Base-by-base conservation (phyloP, 208 protist genomes). In the Crithidia thermophila region DNA sequence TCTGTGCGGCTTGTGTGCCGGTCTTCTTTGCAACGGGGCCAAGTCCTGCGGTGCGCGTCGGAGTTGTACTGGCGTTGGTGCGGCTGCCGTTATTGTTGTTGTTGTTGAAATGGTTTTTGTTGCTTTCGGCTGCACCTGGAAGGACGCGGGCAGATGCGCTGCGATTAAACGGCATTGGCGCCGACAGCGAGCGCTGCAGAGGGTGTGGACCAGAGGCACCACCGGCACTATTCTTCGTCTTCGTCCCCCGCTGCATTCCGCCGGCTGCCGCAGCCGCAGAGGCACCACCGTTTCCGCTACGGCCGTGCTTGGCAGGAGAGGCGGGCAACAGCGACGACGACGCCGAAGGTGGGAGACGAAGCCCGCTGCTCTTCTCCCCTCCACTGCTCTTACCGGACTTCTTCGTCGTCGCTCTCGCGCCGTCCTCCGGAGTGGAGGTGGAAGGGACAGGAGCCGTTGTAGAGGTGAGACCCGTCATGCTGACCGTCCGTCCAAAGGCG, bases 401-500 rank as follows among this genome's bases (percentile, higher is more conserved):
- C 39, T 1, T 39, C 13, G 7, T 4, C 5, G 50, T 30, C n/a
- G 50, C 31, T 39, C 30, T 31, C 39, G 50, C 18, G 10, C 6
- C 23, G 21, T 31, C 21, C 5, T 1, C 21, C n/a, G 31, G 16
- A 21, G 52, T 8, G 10, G 55, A 16, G 25, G 55, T n/a, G n/a
- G n/a, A n/a, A n/a, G n/a, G n/a, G n/a, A n/a, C 55, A 30, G 55
- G 11, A 2, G 34, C 4, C 28, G 4, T 42, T 5, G 42, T 51
- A 30, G 42, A 21, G 14, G 59, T 75, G 31, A 67, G 33, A 6
- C 61, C 69, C 9, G 69, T 64, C 2, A 64, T 52, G 20, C 69
- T 75, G 3, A 63, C 21, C 2, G 69, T 75, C 53, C 61, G 61
- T 4, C 61, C 52, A 56, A 65, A 75, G 11, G 69, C 51, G 1